A percentile compares a stretch with the other conserved stretches of the same genome.
Evolutionary conservation across 164 flowering plant species (phyloP).

Genomic region (Vitis labrusca): DNA sequence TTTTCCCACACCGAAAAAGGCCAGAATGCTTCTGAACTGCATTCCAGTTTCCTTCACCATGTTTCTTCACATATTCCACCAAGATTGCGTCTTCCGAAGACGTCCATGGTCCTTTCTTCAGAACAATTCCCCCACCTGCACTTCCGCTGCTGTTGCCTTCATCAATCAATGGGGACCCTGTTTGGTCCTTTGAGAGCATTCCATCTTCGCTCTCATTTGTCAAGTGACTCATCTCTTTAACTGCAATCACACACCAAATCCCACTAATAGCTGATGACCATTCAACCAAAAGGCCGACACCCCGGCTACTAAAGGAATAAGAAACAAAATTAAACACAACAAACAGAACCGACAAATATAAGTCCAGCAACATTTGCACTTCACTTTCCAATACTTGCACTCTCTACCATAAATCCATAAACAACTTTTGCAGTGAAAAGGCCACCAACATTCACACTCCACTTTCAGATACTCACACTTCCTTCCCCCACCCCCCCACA

Average conservation of each 20-base stretch:
- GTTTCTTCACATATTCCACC: constrained; percentile 76
- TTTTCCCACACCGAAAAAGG: constrained; percentile 81
- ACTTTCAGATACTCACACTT: neutral
- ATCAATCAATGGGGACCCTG: constrained; percentile 45
- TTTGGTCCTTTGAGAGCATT: constrained; percentile 37
- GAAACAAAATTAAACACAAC: constrained; percentile 1
- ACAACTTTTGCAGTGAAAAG: neutral
- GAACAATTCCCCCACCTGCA: constrained; percentile 33
- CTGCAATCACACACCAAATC: constrained; percentile 12
- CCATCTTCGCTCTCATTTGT: constrained; percentile 54
- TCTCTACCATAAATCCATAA: too few relatives aligned
- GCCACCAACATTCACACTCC: neutral
- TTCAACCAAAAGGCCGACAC: constrained; percentile 17
- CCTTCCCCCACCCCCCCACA: neutral
- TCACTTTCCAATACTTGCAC: constrained; percentile 1
- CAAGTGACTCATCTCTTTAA: constrained; percentile 42
- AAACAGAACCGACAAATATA: neutral
- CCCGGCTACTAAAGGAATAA: constrained; percentile 9
- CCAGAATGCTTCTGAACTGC: constrained; percentile 87
- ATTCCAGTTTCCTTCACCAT: constrained; percentile 95
- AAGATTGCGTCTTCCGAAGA: constrained; percentile 82
- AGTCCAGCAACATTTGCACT: neutral
- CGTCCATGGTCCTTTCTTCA: constrained; percentile 95
- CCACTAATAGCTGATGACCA: constrained; percentile 20
- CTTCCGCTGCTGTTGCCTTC: constrained; percentile 43